A percentile compares a stretch with the other conserved stretches of the same genome.
Conservation (phyloP, 2,329 filamentous ascomycete genomes). For the Cytospora piceae region DNA sequence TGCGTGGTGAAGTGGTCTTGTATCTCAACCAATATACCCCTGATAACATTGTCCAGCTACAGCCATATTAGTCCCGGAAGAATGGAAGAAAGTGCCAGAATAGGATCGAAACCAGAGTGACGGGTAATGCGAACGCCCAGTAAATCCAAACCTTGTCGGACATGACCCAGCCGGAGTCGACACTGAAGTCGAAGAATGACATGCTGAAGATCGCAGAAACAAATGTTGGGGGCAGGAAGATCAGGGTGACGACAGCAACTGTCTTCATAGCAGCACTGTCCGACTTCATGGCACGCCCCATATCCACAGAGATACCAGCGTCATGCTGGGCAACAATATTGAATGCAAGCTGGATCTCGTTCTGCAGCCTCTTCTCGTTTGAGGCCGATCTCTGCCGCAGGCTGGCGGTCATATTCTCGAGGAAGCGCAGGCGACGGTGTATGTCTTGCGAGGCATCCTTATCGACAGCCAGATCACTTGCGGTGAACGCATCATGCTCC, state of each 20-base stretch:
- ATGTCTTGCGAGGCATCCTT: background rate
- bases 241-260: background rate
- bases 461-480: background rate
- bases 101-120: conserved; percentile 31
- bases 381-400: conserved; percentile 43
- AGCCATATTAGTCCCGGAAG: too few species aligned
- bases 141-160: conserved; percentile 40
- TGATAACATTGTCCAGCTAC: too few species aligned
- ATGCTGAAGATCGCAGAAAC: conserved; percentile 15
- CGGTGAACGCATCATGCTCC: conserved; percentile 26
- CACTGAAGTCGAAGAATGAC: conserved; percentile 16
- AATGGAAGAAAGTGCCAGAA: conserved; percentile 29
- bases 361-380: conserved; percentile 51
- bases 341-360: conserved; percentile 59
- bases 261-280: conserved; percentile 37
- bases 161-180: conserved; percentile 33
- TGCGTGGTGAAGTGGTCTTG: too few species aligned
- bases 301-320: conserved; percentile 42
- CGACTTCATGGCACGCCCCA: conserved; percentile 44
- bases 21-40: too few species aligned
- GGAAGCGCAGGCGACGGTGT: conserved; percentile 40
- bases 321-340: conserved; percentile 50
- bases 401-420: conserved; percentile 40
- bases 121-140: conserved; percentile 37
- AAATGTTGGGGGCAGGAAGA: conserved; percentile 2